Base-by-base conservation (phyloP, 306 rosid species). In the Vigna unguiculata region DNA sequence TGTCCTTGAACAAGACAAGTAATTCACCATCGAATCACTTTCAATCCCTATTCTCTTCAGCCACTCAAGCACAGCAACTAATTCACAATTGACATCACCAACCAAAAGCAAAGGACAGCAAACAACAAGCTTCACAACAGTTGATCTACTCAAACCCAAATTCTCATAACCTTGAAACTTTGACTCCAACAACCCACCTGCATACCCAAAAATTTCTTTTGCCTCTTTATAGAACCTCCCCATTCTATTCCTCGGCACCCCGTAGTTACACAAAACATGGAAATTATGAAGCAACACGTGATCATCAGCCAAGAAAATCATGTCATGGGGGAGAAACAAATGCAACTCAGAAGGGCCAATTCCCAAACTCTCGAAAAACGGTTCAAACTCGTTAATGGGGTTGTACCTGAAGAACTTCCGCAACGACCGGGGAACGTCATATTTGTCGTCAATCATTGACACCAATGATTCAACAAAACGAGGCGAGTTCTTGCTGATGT, bases 361-460 rank as follows among this genome's bases (percentile, higher is more conserved):
- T 15, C 97, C 96, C 61, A 93, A 73, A 80, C 97, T 91, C 85
- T 93, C 98, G 7, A 91, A 74, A 76, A 93, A 91, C 0, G 97
- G 97, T 55, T 93, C 98, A 53, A 88, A 91, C 88, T 93, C 98
- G 21, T 93, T 91, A 15, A 93, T 82, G 41, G 96, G 97, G 72
- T 91, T 70, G 41, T 88, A 89, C 49, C 90, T 84, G 41, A 93
- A 65, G 40, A 83, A 87, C 80, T 84, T 81, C 22, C 69, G 74
- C 34, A 93, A 58, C 13, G 84, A 70, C 5, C 77, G 87, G 25
- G 79, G 73, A 67, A 86, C 86, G 47, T 83, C 90, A 2, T 61
- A 54, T 4, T 51, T 14, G 5, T 3, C 13, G 54, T 85, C 79
- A 16, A 87, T 62, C 63, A 67, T 82, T n/a, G 81, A 81, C 21